Evolutionary conservation across 768 basidiomycete genomes (phyloP).

Genomic region (Tulasnella sp.): DNA sequence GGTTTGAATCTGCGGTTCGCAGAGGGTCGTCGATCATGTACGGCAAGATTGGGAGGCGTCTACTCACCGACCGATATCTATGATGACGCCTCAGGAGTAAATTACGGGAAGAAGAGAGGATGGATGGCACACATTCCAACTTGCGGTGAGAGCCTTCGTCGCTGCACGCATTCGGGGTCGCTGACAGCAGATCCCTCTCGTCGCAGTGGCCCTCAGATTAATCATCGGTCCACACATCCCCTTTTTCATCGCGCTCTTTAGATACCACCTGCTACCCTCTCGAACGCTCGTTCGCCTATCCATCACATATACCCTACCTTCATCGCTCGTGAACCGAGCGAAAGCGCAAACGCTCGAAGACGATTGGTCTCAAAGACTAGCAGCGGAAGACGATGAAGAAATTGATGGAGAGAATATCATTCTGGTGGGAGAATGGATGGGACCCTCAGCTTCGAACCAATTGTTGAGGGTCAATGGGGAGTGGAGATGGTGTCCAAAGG

Average conservation of each 20-base stretch:
- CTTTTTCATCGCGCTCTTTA: no score
- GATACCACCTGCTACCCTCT: no score
- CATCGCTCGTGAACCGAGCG: no score
- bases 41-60: neutral
- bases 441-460: conserved; percentile 40
- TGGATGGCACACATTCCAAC: conserved; percentile 26
- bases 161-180: no score
- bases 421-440: conserved; percentile 59
- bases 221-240: no score
- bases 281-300: no score
- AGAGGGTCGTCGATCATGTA: neutral
- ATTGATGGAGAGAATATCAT: conserved; percentile 45
- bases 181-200: no score
- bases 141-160: neutral
- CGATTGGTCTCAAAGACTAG: conserved; percentile 34
- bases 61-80: neutral
- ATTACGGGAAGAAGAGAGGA: conserved; percentile 1
- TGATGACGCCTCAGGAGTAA: neutral
- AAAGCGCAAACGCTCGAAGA: conserved; percentile 21
- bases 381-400: conserved; percentile 26
- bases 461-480: conserved; percentile 24
- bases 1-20: conserved; percentile 12
- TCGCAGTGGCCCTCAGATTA: no score
- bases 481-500: conserved; percentile 31
- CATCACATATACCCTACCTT: no score